phyloP scores from a whole-genome alignment of 2,329 filamentous ascomycete species.

The Neofusicoccum kwambonambiense region DNA sequence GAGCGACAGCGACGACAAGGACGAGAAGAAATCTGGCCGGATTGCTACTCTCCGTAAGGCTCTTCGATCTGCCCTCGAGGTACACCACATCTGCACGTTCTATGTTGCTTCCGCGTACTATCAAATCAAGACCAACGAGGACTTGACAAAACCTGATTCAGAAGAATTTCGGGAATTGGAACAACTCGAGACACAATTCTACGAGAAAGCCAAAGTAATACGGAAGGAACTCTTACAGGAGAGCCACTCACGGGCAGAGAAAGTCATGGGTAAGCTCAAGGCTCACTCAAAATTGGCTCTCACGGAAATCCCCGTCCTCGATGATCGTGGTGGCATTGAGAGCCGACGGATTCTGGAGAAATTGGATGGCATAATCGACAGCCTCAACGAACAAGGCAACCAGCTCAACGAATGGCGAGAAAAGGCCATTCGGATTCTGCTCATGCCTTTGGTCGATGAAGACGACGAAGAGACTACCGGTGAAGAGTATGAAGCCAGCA shows the following conservation, averaged over 20 bases:
- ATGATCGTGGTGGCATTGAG: constrained; percentile 68
- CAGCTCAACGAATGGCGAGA: constrained; percentile 74
- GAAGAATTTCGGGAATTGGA: constrained; percentile 67
- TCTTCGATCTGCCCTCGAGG: constrained; percentile 70
- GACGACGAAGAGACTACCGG: constrained; percentile 77
- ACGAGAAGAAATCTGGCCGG: constrained; percentile 41
- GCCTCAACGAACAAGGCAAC: constrained; percentile 70
- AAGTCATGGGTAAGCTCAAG: constrained; percentile 61
- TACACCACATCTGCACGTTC: constrained; percentile 80
- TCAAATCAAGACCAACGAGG: constrained; percentile 72
- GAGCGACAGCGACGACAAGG: constrained; percentile 36
- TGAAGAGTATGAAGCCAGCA: constrained; percentile 85
- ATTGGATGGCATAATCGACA: constrained; percentile 62
- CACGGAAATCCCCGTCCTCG: constrained; percentile 56
- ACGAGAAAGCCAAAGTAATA: constrained; percentile 74
- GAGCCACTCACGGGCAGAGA: constrained; percentile 57
- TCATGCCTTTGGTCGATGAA: constrained; percentile 77
- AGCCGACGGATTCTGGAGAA: constrained; percentile 64
- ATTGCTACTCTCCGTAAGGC: constrained; percentile 62
- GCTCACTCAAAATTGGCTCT: constrained; percentile 22
- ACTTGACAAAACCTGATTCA: constrained; percentile 64
- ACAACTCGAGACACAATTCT: constrained; percentile 67
- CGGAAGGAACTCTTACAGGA: constrained; percentile 74
- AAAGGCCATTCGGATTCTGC: constrained; percentile 67
- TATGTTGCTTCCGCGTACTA: constrained; percentile 82